Evolutionary conservation across 345 rosid species (phyloP), one percentile per base, ranked within the genome.

Genomic region (Arabis hirsuta): DNA sequence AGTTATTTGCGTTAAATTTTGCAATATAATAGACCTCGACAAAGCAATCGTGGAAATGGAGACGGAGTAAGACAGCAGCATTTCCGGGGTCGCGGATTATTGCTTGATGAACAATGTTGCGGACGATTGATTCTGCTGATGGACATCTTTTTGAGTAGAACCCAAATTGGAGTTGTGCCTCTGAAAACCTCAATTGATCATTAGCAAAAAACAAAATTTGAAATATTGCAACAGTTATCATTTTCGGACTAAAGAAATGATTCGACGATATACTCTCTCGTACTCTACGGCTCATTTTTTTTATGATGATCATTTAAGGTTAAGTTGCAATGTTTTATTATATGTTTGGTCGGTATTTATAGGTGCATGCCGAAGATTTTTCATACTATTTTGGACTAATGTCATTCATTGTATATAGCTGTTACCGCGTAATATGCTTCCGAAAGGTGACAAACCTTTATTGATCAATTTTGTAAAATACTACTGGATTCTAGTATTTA

Each of bases 11-110:
- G 41, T 16, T 57, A 24, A 2, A 2, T 19, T 53, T 19, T 19
- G 43, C n/a, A 22, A 38, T 22, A 55, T 11, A 22, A 38, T 22
- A 55, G 36, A 88, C 96, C 82, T 81, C 68, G 7, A 87, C 90
- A 45, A 85, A 87, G 82, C 92, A 85, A 59, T 89, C 92, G n/a
- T 89, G 92, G 64, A 87, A 89, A 5, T 81, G 86, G 59, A 89
- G 82, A 74, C 95, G 80, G 47, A 89, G 76, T 77, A 85, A 67
- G 39, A 76, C 68, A 3, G 86, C 88, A 42, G 86, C 82, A 53
- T 63, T 79, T 31, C 83, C 67, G 1, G 85, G 80, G 60, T 83
- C 79, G 0, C 14, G 45, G 2, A 57, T 62, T 45, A 85, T 64
- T 24, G 76, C 76, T 13, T 76, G 52, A 43, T 71, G 67, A 12